phyloP scores from a whole-genome alignment of 1,139 yeast genomes.

The Pichia sp. region DNA sequence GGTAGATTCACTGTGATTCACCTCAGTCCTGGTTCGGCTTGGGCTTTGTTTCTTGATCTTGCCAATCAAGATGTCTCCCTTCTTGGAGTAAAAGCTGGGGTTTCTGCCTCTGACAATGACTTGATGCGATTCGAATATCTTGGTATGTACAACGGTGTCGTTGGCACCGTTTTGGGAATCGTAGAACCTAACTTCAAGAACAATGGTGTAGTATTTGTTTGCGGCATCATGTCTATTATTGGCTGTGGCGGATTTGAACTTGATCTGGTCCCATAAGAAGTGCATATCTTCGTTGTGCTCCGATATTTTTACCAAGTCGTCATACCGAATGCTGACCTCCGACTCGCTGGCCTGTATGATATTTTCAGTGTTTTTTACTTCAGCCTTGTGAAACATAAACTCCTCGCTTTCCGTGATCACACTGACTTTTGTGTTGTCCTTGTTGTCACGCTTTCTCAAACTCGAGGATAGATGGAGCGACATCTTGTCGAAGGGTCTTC shows the following conservation, averaged over 20 bases:
- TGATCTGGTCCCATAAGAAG: conserved; percentile 16
- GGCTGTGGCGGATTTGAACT: conserved; percentile 17
- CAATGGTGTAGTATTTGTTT: conserved; percentile 13
- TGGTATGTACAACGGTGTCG: background rate
- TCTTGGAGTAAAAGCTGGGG: conserved; percentile 44
- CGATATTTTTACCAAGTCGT: background rate
- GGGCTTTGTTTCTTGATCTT: conserved; percentile 17
- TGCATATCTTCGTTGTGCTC: background rate
- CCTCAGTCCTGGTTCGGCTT: conserved; percentile 6
- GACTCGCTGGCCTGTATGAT: background rate
- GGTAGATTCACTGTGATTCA: background rate
- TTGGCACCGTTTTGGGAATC: background rate
- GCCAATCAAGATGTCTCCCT: conserved; percentile 40
- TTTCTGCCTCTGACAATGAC: conserved; percentile 48
- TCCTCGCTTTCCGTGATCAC: conserved; percentile 3
- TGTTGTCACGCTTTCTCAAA: conserved; percentile 3
- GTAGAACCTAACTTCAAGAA: conserved; percentile 11
- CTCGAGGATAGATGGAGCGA: background rate
- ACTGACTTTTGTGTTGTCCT: background rate
- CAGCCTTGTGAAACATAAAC: background rate
- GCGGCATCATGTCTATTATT: conserved; percentile 17
- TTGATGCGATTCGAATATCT: conserved; percentile 29
- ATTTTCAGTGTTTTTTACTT: background rate
- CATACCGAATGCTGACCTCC: background rate
- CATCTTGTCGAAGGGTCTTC: background rate